Evolutionary conservation across 169 alveolate species (phyloP), one percentile per base, ranked within the genome.

Genomic region (Sarcocystis neurona): DNA sequence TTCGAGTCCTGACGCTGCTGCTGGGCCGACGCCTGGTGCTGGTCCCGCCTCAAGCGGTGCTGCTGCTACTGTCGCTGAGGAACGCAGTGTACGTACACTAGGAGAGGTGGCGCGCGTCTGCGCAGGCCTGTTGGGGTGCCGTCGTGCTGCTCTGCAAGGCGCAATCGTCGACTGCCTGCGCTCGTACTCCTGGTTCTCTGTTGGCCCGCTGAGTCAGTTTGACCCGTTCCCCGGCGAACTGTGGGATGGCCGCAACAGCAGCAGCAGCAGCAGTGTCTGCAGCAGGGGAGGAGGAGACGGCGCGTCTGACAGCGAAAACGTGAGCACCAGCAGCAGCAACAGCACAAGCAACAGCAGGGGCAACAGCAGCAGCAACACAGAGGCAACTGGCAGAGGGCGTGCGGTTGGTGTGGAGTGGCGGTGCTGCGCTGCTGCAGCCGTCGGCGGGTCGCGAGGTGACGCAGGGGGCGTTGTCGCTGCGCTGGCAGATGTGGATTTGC

Each of bases 31-130:
- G n/a, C n/a, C n/a, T n/a, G n/a, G n/a, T n/a, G n/a, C n/a, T n/a
- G n/a, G n/a, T n/a, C n/a, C n/a, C n/a, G n/a, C n/a, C n/a, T n/a
- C n/a, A n/a, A n/a, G n/a, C n/a, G n/a, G n/a, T n/a, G n/a, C n/a
- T n/a, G n/a, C n/a, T n/a, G n/a, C n/a, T n/a, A n/a, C n/a, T n/a
- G n/a, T n/a, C n/a, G n/a, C n/a, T n/a, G n/a, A n/a, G n/a, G n/a
- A n/a, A n/a, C n/a, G n/a, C n/a, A n/a, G n/a, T n/a, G n/a, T n/a
- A n/a, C n/a, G n/a, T n/a, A n/a, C n/a, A n/a, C n/a, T n/a, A n/a
- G n/a, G n/a, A n/a, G n/a, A n/a, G n/a, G n/a, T n/a, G 53, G 75
- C 75, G 75, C 47, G 82, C 20, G 41, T 72, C 53, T 72, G 82
- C 27, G 53, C 32, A 18, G 53, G 32, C 4, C 82, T 72, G 12